phyloP scores from a whole-genome alignment of 768 basidiomycete species.

The Lactarius tabidus region DNA sequence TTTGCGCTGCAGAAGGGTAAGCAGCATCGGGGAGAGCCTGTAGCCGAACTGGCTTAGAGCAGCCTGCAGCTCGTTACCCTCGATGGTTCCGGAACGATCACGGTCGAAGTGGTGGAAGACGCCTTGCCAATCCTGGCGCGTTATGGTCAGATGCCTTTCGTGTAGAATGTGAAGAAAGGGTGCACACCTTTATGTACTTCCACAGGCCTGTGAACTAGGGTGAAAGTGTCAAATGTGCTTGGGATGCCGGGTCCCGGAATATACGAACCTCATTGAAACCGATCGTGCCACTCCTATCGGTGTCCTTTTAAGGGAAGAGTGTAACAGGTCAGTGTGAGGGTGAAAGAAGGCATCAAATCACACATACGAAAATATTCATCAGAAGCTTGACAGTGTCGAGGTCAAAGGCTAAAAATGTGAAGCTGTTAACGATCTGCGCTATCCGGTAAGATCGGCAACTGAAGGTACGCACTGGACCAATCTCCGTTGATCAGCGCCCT shows the following conservation, averaged over 20 bases:
- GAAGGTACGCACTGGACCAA: conserved; percentile 61
- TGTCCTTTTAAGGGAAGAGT: conserved; percentile 42
- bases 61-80: conserved; percentile 57
- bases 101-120: conserved; percentile 81
- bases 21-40: conserved; percentile 61
- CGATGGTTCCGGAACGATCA: conserved; percentile 80
- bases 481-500: conserved; percentile 57
- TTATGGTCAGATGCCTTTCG: background rate
- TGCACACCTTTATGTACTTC: conserved; percentile 67
- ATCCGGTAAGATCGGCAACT: background rate
- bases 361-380: conserved; percentile 73
- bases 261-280: conserved; percentile 64
- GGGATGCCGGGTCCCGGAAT: conserved; percentile 5
- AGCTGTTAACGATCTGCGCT: background rate
- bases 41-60: conserved; percentile 78
- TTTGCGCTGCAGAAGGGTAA: conserved; percentile 69
- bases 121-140: conserved; percentile 69
- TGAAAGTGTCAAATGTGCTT: conserved; percentile 10
- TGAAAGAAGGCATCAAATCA: background rate
- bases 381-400: conserved; percentile 82
- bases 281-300: conserved; percentile 73
- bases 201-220: conserved; percentile 66
- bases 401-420: conserved; percentile 57
- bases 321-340: background rate
- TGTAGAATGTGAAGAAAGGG: background rate